These are phyloP conservation scores for Rhizoctonia solani DNA, from an alignment of 1,284 basidiomycete species.

Conservation along the genomic window DNA sequence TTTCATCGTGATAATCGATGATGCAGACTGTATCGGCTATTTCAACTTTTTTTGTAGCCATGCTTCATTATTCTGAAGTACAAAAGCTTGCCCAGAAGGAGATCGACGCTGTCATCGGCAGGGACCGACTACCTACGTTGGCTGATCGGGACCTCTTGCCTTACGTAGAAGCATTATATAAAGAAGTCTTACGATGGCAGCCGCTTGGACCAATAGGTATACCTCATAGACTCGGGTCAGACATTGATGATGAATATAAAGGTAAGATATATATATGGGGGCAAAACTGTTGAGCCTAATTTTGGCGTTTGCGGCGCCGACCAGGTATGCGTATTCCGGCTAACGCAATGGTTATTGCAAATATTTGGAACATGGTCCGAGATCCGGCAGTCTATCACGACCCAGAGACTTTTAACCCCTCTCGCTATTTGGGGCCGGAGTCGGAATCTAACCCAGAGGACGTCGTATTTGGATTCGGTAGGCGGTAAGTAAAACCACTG, in stretches of 20 bases:
- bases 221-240: slow-evolving; percentile 12
- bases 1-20: neutral
- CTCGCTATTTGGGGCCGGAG: neutral
- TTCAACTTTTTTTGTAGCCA: slow-evolving; percentile 19
- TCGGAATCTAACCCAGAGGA: neutral
- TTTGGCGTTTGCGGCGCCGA: neutral
- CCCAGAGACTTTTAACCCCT: neutral
- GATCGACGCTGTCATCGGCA: slow-evolving; percentile 16
- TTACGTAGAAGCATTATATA: slow-evolving; percentile 22
- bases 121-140: slow-evolving; percentile 6
- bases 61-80: slow-evolving; percentile 32
- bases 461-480: neutral
- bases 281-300: neutral
- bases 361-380: neutral
- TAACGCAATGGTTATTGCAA: neutral
- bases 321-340: neutral
- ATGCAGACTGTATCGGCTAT: slow-evolving; percentile 2
- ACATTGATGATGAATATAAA: neutral
- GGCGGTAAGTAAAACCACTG: neutral
- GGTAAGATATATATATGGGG: neutral
- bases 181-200: slow-evolving; percentile 27
- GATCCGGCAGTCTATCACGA: neutral
- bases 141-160: slow-evolving; percentile 11
- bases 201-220: slow-evolving; percentile 29
- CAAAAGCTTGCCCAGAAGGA: neutral